Conservation (phyloP, 768 basidiomycete genomes). For the Hysterangium stoloniferum region DNA sequence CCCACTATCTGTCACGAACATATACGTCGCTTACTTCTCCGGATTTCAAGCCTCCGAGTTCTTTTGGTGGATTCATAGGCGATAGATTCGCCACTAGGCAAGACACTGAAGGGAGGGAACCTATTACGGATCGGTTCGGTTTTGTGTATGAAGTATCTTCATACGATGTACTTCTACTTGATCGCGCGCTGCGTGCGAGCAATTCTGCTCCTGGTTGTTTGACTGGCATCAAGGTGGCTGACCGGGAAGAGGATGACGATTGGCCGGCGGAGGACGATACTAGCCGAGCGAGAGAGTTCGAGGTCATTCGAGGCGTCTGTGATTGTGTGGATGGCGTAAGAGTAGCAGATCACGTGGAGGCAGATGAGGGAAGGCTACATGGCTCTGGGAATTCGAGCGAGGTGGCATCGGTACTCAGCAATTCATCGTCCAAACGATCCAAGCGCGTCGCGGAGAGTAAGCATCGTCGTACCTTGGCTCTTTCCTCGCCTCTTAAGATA, state of each 20-base stretch:
- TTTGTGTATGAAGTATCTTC: slow-evolving; percentile 84
- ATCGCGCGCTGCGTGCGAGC: slow-evolving; percentile 63
- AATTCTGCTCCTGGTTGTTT: slow-evolving; percentile 77
- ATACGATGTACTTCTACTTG: slow-evolving; percentile 71
- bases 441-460: not conserved
- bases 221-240: slow-evolving; percentile 83
- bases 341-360: slow-evolving; percentile 7
- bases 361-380: slow-evolving; percentile 16
- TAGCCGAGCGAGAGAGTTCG: slow-evolving; percentile 33
- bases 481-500: slow-evolving; percentile 13
- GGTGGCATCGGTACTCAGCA: slow-evolving; percentile 3
- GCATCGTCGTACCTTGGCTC: not conserved
- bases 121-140: slow-evolving; percentile 80
- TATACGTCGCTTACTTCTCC: slow-evolving; percentile 68
- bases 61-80: slow-evolving; percentile 27
- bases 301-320: slow-evolving; percentile 35
- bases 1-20: slow-evolving; percentile 69
- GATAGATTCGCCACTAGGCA: slow-evolving; percentile 45
- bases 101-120: slow-evolving; percentile 44
- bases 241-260: slow-evolving; percentile 68
- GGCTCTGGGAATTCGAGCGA: slow-evolving; percentile 17
- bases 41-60: slow-evolving; percentile 63
- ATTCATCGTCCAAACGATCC: not conserved
- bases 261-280: slow-evolving; percentile 64
- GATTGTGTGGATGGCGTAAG: slow-evolving; percentile 29